phyloP scores from a whole-genome alignment of 108 stramenopile species.

The Pseudonitzschia pungens region DNA sequence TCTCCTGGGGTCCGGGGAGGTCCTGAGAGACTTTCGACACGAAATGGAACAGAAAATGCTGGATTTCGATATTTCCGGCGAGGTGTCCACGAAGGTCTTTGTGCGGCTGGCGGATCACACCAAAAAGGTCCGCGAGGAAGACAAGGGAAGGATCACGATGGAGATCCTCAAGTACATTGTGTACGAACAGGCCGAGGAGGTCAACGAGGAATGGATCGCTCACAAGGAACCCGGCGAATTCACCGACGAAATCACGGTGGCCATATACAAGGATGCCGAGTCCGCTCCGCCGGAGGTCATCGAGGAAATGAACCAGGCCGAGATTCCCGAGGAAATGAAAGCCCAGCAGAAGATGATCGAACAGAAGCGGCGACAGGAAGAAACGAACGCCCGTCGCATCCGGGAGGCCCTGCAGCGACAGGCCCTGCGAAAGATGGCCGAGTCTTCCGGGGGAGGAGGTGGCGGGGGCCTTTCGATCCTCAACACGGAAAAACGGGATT shows the following conservation, averaged over 20 bases:
- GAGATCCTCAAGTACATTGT: conserved; percentile 82
- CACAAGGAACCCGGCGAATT: conserved; percentile 81
- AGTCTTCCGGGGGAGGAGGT: conserved; percentile 7
- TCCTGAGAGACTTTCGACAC: conserved; percentile 56
- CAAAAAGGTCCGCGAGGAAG: conserved; percentile 29
- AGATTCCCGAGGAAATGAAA: conserved; percentile 77
- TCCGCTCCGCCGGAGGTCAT: conserved; percentile 67
- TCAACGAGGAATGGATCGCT: conserved; percentile 84
- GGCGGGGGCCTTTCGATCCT: conserved; percentile 54
- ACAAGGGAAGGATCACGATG: conserved; percentile 73
- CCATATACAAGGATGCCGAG: conserved; percentile 84
- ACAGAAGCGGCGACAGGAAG: conserved; percentile 48
- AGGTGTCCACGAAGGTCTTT: conserved; percentile 31
- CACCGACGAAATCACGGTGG: conserved; percentile 73
- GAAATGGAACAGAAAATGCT: conserved; percentile 61
- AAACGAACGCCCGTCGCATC: conserved; percentile 41
- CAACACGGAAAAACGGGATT: conserved; percentile 82
- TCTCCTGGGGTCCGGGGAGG: conserved; percentile 38
- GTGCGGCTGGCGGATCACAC: conserved; percentile 27
- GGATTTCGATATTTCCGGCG: conserved; percentile 54
- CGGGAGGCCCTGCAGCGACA: conserved; percentile 35
- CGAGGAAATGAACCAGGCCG: conserved; percentile 79
- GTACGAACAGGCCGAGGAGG: conserved; percentile 85
- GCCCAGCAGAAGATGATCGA: conserved; percentile 65
- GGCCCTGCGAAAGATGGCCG: not conserved